Evolutionary conservation across 768 basidiomycete species (phyloP).

Genomic region (Leccinum imitatum): DNA sequence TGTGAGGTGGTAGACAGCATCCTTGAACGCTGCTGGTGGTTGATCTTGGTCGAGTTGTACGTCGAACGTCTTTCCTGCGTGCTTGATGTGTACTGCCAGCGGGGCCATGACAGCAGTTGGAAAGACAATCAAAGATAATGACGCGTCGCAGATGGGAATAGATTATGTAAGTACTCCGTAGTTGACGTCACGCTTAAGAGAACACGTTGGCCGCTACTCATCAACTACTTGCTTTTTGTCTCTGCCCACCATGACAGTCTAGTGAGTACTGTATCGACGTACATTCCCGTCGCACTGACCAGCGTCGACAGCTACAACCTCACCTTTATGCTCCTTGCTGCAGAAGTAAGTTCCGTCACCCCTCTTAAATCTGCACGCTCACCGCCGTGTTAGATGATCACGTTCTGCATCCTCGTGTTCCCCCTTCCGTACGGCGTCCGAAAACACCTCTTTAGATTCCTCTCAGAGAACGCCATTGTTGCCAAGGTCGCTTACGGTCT

Average conservation of each 20-base stretch:
- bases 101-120: constrained; percentile 53
- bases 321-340: constrained; percentile 77
- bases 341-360: constrained; percentile 50
- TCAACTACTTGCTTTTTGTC: neutral
- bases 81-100: constrained; percentile 81
- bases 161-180: constrained; percentile 21
- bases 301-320: constrained; percentile 59
- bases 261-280: constrained; percentile 29
- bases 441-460: constrained; percentile 69
- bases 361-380: neutral
- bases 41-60: constrained; percentile 72
- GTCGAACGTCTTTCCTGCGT: constrained; percentile 77
- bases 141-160: constrained; percentile 34
- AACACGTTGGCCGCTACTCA: constrained; percentile 22
- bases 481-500: constrained; percentile 88
- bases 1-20: constrained; percentile 74
- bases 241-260: constrained; percentile 45
- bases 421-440: constrained; percentile 79
- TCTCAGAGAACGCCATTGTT: constrained; percentile 64
- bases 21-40: constrained; percentile 75
- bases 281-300: constrained; percentile 1
- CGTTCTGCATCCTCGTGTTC: constrained; percentile 80
- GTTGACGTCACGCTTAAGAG: constrained; percentile 29
- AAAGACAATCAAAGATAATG: constrained; percentile 1
- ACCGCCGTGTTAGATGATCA: constrained; percentile 54